Percentiles rank a stretch among this genome's conserved stretches.
Conservation (phyloP, 2,329 filamentous ascomycete genomes). For the Beauveria brongniartii region DNA sequence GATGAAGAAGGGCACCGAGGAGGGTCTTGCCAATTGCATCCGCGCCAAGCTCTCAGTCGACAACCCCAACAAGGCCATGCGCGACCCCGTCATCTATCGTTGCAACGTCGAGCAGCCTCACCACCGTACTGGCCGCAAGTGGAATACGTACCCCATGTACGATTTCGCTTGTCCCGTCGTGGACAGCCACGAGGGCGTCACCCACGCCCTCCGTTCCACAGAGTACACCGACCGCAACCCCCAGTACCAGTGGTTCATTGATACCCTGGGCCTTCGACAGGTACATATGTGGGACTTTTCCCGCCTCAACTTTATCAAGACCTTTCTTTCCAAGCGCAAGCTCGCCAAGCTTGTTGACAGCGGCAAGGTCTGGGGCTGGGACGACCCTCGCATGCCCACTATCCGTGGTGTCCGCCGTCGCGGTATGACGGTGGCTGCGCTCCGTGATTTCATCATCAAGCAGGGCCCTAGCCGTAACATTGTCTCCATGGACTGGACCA, state of each 20-base stretch:
- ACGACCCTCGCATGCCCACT: slow-evolving; percentile 80
- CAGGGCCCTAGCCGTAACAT: slow-evolving; percentile 80
- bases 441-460: slow-evolving; percentile 77
- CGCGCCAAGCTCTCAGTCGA: slow-evolving; percentile 89
- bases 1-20: slow-evolving; percentile 80
- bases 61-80: slow-evolving; percentile 89
- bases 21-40: slow-evolving; percentile 82
- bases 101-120: slow-evolving; percentile 59
- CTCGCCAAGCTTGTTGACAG: slow-evolving; percentile 74
- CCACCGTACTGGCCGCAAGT: slow-evolving; percentile 69
- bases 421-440: slow-evolving; percentile 69
- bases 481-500: slow-evolving; percentile 75
- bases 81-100: slow-evolving; percentile 95
- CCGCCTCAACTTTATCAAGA: slow-evolving; percentile 75
- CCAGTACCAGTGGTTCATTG: slow-evolving; percentile 80
- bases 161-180: slow-evolving; percentile 80
- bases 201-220: slow-evolving; percentile 73
- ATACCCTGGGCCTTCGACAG: slow-evolving; percentile 62
- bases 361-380: slow-evolving; percentile 74
- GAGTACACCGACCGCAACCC: slow-evolving; percentile 84
- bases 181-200: slow-evolving; percentile 73
- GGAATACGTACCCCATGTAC: slow-evolving; percentile 85
- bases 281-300: slow-evolving; percentile 84
- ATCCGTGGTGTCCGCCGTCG: slow-evolving; percentile 70
- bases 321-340: slow-evolving; percentile 79